Conservation (phyloP, 2,329 filamentous ascomycete species). For the Aspergillus sojae region DNA sequence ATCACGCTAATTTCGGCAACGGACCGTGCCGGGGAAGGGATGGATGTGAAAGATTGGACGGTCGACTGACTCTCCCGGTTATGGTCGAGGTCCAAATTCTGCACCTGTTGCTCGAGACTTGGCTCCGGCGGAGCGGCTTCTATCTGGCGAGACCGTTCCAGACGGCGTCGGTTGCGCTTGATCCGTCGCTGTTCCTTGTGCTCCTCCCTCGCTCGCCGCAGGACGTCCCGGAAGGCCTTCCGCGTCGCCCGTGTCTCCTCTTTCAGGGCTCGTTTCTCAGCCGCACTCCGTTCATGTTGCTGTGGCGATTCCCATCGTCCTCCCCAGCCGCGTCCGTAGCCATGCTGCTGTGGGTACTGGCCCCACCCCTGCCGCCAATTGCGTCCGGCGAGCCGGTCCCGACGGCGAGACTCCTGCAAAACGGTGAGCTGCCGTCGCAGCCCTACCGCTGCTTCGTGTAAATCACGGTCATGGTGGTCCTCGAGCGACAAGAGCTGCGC, state of each 20-base stretch:
- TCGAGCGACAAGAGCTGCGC: conserved; percentile 38
- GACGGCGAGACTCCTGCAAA: conserved; percentile 38
- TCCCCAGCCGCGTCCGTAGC: conserved; percentile 28
- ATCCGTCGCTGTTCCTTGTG: conserved; percentile 32
- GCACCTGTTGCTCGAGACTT: conserved; percentile 24
- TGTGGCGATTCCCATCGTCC: conserved; percentile 42
- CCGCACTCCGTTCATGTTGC: conserved; percentile 32
- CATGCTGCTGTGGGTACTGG: conserved; percentile 15
- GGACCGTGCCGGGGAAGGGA: conserved; percentile 15
- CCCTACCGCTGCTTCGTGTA: conserved; percentile 39
- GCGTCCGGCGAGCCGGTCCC: conserved; percentile 28
- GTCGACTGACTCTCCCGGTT: conserved; percentile 16
- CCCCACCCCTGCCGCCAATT: conserved; percentile 26
- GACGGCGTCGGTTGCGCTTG: conserved; percentile 27
- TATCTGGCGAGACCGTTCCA: conserved; percentile 20
- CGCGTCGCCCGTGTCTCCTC: conserved; percentile 41
- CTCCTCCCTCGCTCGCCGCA: conserved; percentile 40
- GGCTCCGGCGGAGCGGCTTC: conserved; percentile 13
- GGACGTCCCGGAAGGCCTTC: conserved; percentile 40
- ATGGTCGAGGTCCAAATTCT: conserved; percentile 24
- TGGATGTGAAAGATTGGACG: conserved; percentile 17
- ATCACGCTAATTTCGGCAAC: conserved; percentile 23
- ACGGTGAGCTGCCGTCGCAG: conserved; percentile 39
- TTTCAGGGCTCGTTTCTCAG: conserved; percentile 36
- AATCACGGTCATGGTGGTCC: conserved; percentile 38